Percentiles rank a stretch among this genome's conserved stretches.
These are phyloP conservation scores for Apiotrichum domesticum DNA, from an alignment of 1,284 basidiomycete species.

Conservation along the genomic window DNA sequence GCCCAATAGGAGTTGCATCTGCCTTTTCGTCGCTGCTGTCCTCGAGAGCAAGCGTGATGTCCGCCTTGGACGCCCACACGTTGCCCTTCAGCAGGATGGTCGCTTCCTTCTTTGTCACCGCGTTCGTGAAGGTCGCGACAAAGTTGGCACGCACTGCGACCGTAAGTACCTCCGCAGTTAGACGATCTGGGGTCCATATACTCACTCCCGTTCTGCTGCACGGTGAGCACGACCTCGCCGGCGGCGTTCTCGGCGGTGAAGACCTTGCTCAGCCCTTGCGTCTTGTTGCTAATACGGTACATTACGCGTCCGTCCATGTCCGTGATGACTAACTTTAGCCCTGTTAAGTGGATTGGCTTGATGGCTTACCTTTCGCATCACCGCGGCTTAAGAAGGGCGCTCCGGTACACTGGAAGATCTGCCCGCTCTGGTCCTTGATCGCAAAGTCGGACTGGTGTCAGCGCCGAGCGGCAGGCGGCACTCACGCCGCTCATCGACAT, in stretches of 20 bases:
- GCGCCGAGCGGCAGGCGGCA: background rate
- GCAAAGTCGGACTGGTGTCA: constrained; percentile 7
- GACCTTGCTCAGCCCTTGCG: constrained; percentile 26
- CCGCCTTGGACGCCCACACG: constrained; percentile 37
- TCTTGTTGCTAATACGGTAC: constrained; percentile 34
- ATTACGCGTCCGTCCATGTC: constrained; percentile 23
- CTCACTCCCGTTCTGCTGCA: constrained; percentile 22
- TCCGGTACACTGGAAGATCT: constrained; percentile 5
- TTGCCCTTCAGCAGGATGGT: constrained; percentile 34
- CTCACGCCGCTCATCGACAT: constrained; percentile 6
- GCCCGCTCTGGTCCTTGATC: background rate
- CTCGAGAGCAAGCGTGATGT: constrained; percentile 24
- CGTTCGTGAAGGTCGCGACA: constrained; percentile 28
- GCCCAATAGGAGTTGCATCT: background rate
- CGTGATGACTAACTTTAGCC: background rate
- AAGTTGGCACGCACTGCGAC: constrained; percentile 38
- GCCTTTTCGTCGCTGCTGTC: background rate
- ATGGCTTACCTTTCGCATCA: constrained; percentile 8
- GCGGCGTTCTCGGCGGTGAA: constrained; percentile 28
- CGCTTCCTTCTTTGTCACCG: constrained; percentile 18
- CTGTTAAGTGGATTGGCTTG: too few relatives aligned
- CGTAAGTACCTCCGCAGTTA: background rate
- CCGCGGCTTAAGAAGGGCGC: background rate
- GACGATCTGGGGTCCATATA: background rate
- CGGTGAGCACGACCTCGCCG: constrained; percentile 32